Evolutionary conservation across 805 yeast species (phyloP).

Genomic region (Suhomyces canberraensis): DNA sequence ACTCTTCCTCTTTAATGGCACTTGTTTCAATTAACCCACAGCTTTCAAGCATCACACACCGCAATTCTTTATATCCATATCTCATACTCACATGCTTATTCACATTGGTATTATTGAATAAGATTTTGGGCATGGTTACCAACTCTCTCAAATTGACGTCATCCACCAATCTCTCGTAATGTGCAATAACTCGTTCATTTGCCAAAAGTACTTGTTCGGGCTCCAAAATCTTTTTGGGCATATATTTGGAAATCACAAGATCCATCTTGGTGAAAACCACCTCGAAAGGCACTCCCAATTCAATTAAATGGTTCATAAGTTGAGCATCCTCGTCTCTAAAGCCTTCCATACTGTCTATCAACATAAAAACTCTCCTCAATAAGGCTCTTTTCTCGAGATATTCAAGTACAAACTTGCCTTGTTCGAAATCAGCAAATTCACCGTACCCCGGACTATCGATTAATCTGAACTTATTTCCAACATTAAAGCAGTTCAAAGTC

Average conservation of each 20-base stretch:
- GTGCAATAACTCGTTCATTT: constrained; percentile 23
- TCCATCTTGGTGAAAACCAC: constrained; percentile 78
- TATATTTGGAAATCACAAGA: constrained; percentile 32
- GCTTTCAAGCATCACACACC: constrained; percentile 49
- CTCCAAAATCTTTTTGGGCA: constrained; percentile 16
- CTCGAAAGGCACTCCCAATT: constrained; percentile 65
- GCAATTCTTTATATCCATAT: constrained; percentile 53
- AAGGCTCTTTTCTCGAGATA: constrained; percentile 56
- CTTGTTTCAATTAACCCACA: constrained; percentile 38
- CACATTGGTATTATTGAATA: constrained; percentile 52
- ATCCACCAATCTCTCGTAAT: constrained; percentile 36
- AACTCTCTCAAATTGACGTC: constrained; percentile 32
- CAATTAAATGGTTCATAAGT: constrained; percentile 48
- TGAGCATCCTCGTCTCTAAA: constrained; percentile 53
- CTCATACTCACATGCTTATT: constrained; percentile 34
- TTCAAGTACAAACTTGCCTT: constrained; percentile 66
- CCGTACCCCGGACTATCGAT: constrained; percentile 95
- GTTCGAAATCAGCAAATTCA: constrained; percentile 55
- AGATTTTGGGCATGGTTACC: constrained; percentile 38
- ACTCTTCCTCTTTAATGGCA: constrained; percentile 2
- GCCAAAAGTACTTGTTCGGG: constrained; percentile 11
- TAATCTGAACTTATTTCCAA: constrained; percentile 60
- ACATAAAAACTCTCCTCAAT: constrained; percentile 56
- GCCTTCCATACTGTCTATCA: constrained; percentile 62
- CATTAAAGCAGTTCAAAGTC: constrained; percentile 68